Conservation (phyloP, 257 asterid species). For the Solanum chilense region DNA sequence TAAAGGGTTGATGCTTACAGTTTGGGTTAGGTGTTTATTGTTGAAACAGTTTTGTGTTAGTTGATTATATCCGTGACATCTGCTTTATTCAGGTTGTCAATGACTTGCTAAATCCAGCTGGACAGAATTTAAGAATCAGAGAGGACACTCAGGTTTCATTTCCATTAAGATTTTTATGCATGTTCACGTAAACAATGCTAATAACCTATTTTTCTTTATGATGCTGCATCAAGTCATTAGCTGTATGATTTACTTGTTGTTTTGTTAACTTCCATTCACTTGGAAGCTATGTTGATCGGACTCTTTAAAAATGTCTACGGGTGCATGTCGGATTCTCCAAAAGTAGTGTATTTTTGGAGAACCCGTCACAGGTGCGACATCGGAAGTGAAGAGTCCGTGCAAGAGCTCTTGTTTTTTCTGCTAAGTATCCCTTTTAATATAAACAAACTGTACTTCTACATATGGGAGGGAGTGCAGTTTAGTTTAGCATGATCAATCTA, state of each 20-base stretch:
- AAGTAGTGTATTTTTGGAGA: no score
- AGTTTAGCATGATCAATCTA: background rate
- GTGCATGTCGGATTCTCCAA: no score
- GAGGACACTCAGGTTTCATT: slow-evolving; percentile 80
- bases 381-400: no score
- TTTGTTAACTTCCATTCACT: background rate
- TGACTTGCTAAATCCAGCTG: slow-evolving; percentile 98
- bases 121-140: slow-evolving; percentile 91
- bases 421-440: background rate
- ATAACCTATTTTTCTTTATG: background rate
- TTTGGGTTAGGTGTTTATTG: background rate
- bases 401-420: background rate
- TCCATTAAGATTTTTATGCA: background rate
- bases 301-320: no score
- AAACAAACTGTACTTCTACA: background rate
- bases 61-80: background rate
- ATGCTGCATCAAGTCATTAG: background rate
- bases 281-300: background rate
- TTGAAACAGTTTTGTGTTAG: background rate
- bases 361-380: no score
- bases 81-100: slow-evolving; percentile 66
- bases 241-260: background rate
- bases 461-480: background rate
- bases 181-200: background rate
- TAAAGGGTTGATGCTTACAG: background rate